phyloP scores from a whole-genome alignment of 2,329 filamentous ascomycete species.

The Aspergillus sp. region DNA sequence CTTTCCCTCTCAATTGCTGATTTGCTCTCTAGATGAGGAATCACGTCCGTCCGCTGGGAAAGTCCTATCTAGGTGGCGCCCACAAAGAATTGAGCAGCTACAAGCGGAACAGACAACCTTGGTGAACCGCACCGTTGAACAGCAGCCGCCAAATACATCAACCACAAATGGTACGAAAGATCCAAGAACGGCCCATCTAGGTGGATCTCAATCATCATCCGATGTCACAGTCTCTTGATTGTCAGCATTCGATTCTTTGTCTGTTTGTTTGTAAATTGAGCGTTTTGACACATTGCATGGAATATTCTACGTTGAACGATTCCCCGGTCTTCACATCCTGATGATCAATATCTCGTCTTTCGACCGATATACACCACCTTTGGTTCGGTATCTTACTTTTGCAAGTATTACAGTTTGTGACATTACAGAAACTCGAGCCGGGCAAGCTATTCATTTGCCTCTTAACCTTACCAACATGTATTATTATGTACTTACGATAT shows the following conservation, averaged over 20 bases:
- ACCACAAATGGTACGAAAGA: constrained; percentile 3
- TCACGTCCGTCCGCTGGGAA: constrained; percentile 51
- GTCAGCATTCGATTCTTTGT: neutral
- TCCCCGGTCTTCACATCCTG: neutral
- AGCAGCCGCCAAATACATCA: neutral
- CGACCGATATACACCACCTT: neutral
- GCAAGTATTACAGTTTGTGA: neutral
- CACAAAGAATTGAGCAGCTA: constrained; percentile 37
- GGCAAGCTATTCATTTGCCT: neutral
- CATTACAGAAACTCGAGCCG: neutral
- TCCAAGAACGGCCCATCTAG: constrained; percentile 1
- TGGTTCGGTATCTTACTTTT: neutral
- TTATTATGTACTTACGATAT: neutral
- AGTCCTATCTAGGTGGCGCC: constrained; percentile 56
- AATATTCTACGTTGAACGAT: neutral
- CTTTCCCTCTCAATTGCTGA: constrained; percentile 1
- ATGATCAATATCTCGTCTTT: neutral
- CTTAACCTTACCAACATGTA: neutral
- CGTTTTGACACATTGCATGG: neutral
- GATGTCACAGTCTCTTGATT: neutral
- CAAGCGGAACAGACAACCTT: constrained; percentile 15
- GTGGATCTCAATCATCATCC: neutral
- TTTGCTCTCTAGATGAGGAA: constrained; percentile 40
- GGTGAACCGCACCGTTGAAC: constrained; percentile 8
- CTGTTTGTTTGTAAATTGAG: neutral